Percentiles rank a stretch among this genome's conserved stretches.
phyloP scores from a whole-genome alignment of 2,329 filamentous ascomycete genomes.

The Clonostachys rosea region DNA sequence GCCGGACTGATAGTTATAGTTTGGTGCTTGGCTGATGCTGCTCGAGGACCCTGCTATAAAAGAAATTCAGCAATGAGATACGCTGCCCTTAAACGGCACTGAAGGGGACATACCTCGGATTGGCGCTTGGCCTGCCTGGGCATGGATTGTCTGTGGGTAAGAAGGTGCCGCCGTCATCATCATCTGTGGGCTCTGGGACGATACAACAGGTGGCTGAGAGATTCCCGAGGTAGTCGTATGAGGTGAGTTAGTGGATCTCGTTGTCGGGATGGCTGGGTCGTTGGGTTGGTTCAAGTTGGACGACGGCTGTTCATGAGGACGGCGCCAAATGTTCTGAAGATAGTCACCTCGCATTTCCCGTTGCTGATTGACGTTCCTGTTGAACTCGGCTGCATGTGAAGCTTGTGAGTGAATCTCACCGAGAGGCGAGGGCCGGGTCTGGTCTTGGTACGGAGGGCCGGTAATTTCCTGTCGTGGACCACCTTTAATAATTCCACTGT shows the following conservation, averaged over 20 bases:
- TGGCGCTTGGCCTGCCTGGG: conserved; percentile 65
- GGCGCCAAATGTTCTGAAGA: conserved; percentile 75
- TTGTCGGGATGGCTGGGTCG: conserved; percentile 37
- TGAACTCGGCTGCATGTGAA: conserved; percentile 85
- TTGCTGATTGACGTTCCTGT: conserved; percentile 76
- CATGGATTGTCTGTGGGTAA: conserved; percentile 68
- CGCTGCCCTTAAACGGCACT: conserved; percentile 45
- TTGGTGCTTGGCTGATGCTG: conserved; percentile 46
- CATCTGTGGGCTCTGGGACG: conserved; percentile 60
- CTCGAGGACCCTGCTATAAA: conserved; percentile 47
- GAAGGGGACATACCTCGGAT: conserved; percentile 61
- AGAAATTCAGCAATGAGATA: conserved; percentile 60
- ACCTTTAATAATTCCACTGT: conserved; percentile 70
- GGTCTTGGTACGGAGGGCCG: conserved; percentile 83
- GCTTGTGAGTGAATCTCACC: conserved; percentile 82
- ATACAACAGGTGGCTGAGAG: conserved; percentile 51
- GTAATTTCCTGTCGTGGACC: conserved; percentile 86
- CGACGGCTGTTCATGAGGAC: conserved; percentile 72
- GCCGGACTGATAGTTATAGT: conserved; percentile 56
- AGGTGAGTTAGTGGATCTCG: conserved; percentile 53
- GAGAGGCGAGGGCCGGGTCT: conserved; percentile 70
- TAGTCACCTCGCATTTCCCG: conserved; percentile 76
- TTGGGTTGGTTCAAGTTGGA: conserved; percentile 42
- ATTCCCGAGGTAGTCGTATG: conserved; percentile 49
- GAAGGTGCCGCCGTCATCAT: conserved; percentile 59